phyloP scores from a whole-genome alignment of 2,329 filamentous ascomycete genomes.

The Neofusicoccum cordaticola region DNA sequence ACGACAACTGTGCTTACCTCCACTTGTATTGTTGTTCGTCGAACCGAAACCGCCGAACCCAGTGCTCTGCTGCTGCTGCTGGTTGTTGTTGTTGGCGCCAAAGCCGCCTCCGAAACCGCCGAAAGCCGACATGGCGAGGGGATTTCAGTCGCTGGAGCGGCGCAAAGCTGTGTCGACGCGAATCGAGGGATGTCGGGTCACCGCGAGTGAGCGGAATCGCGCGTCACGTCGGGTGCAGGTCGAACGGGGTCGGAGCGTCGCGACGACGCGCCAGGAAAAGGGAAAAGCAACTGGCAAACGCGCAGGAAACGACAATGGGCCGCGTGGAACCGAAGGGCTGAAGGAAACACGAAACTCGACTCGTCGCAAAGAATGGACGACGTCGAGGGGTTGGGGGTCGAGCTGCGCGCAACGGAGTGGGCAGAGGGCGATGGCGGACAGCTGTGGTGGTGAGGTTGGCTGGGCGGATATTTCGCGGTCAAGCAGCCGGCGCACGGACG shows the following conservation, averaged over 20 bases:
- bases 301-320: conserved; percentile 4
- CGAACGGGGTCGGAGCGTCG: conserved; percentile 20
- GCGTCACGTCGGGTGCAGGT: conserved; percentile 4
- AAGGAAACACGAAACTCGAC: conserved; percentile 27
- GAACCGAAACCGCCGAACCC: conserved; percentile 45
- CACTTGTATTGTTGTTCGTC: conserved; percentile 31
- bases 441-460: conserved; percentile 20
- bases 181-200: not conserved
- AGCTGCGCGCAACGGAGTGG: conserved; percentile 18
- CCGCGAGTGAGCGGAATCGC: not conserved
- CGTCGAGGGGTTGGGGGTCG: conserved; percentile 31
- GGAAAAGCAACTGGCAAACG: conserved; percentile 14
- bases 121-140: conserved; percentile 20
- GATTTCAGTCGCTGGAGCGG: not conserved
- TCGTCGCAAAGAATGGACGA: conserved; percentile 21
- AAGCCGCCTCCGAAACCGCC: conserved; percentile 34
- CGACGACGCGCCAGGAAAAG: conserved; percentile 33
- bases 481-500: not conserved
- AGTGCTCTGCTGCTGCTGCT: conserved; percentile 32
- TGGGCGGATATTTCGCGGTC: conserved; percentile 18
- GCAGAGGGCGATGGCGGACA: conserved; percentile 21
- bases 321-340: not conserved
- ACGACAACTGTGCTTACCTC: conserved; percentile 13
- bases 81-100: conserved; percentile 33
- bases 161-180: conserved; percentile 13